Evolutionary conservation across 2,329 filamentous ascomycete species (phyloP), one percentile per base, ranked within the genome.

Genomic region (Fusarium pseudocircinatum): DNA sequence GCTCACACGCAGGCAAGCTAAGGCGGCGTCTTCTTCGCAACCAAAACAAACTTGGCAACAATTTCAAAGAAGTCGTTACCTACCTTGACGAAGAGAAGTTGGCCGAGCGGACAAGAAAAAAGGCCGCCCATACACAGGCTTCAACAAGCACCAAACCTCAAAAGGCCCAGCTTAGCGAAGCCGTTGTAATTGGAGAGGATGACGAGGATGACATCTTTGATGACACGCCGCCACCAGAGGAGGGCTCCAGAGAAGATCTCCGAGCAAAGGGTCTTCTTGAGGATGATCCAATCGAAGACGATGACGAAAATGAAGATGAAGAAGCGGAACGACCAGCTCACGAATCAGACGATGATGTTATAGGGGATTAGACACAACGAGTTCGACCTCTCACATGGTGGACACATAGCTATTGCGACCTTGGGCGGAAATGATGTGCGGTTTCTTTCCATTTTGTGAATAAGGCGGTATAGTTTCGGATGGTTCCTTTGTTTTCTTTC

Each of bases 31-130:
- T 99, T 28, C 87, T 92, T 77, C 88, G 94, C 73, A 98, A 99
- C 82, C 92, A 92, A 79, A 85, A 85, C n/a, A 91, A 90, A 78
- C 87, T 99, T 7, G 96, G 96, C 6, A 85, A 89, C 50, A 98
- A 96, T 80, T 97, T 94, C 86, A 94, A 92, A 78, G 94, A 96
- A 77, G 90, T 98, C 12, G 85, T 97, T 9, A 89, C 90, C 14
- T 96, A 92, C 80, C 85, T 98, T 8, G 95, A 97, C 77, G 89
- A 92, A 64, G 86, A 87, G 54, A 91, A 91, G 77, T 81, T 89
- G 47, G 86, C 82, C 16, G 81, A 83, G 42, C 81, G 82, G 42
- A 83, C 82, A 26, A 81, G 79, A 54, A 88, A 86, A 78, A 84
- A 82, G 74, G 79, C 81, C 39, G 77, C 60, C 50, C 67, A 53